phyloP scores from a whole-genome alignment of 805 yeast genomes.

The Candida bentonensis region DNA sequence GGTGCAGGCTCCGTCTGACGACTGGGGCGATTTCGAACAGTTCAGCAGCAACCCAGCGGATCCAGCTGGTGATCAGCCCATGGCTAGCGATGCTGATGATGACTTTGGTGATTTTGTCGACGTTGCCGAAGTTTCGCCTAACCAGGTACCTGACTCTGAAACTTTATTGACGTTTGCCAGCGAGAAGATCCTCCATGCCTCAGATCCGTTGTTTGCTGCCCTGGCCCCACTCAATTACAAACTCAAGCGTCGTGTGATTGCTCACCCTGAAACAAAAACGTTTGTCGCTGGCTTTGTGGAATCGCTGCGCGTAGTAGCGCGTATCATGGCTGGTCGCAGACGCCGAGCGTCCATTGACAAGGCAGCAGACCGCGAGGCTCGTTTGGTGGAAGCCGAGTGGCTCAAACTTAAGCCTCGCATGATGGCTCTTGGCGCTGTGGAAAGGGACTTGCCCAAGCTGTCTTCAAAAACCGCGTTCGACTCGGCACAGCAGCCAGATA shows the following conservation, averaged over 20 bases:
- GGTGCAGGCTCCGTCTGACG: not conserved
- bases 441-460: slow-evolving; percentile 6
- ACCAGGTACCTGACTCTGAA: slow-evolving; percentile 19
- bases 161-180: slow-evolving; percentile 9
- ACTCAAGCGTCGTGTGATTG: slow-evolving; percentile 10
- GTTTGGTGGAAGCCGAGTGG: slow-evolving; percentile 13
- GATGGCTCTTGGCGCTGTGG: slow-evolving; percentile 7
- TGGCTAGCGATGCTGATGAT: slow-evolving; percentile 14
- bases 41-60: not conserved
- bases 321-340: slow-evolving; percentile 15
- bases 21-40: not conserved
- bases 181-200: slow-evolving; percentile 11
- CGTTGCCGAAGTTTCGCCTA: slow-evolving; percentile 29
- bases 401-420: slow-evolving; percentile 7
- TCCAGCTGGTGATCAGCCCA: not conserved
- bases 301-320: slow-evolving; percentile 9
- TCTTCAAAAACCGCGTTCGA: slow-evolving; percentile 6
- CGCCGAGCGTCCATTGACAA: slow-evolving; percentile 5
- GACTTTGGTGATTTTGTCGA: slow-evolving; percentile 41
- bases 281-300: slow-evolving; percentile 13
- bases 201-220: slow-evolving; percentile 7
- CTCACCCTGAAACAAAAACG: slow-evolving; percentile 10
- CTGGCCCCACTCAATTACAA: slow-evolving; percentile 12
- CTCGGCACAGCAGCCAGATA: not conserved
- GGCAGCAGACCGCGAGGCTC: slow-evolving; percentile 12